A percentile compares a stretch with the other conserved stretches of the same genome.
Evolutionary conservation across 768 basidiomycete genomes (phyloP).

Genomic region (Cytidiella melzeri): DNA sequence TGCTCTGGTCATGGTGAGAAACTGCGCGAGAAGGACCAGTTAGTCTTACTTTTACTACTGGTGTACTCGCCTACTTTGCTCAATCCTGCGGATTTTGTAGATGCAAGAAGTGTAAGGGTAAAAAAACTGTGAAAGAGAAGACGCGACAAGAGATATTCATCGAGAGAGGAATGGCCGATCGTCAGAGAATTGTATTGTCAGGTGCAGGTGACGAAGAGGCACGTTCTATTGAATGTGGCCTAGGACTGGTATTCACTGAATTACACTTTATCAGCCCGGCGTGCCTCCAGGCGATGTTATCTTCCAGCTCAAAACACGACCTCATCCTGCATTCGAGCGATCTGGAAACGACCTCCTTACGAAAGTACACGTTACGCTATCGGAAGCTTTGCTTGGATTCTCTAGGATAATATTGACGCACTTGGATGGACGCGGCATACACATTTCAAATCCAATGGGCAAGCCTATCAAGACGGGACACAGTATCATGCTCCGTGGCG

Average conservation of each 20-base stretch:
- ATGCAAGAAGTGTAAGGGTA: conserved; percentile 95
- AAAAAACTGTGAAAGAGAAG: conserved; percentile 79
- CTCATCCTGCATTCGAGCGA: conserved; percentile 79
- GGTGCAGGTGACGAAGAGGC: conserved; percentile 93
- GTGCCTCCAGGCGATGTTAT: conserved; percentile 87
- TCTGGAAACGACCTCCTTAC: conserved; percentile 78
- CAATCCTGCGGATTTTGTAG: conserved; percentile 32
- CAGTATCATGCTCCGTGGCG: conserved; percentile 68
- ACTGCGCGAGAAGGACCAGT: conserved; percentile 82
- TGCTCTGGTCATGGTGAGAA: conserved; percentile 67
- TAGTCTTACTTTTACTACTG: conserved; percentile 14
- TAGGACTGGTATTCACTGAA: conserved; percentile 6
- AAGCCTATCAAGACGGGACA: conserved; percentile 73
- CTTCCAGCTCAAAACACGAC: conserved; percentile 62
- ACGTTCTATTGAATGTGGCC: conserved; percentile 17
- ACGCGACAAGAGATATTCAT: conserved; percentile 82
- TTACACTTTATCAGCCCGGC: conserved; percentile 65
- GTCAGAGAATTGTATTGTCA: conserved; percentile 79
- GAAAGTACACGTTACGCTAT: conserved; percentile 79
- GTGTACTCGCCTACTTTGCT: conserved; percentile 1
- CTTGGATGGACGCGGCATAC: conserved; percentile 89
- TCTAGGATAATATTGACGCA: conserved; percentile 86
- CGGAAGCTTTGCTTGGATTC: conserved; percentile 94
- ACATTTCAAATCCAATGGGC: conserved; percentile 64
- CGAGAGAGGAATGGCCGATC: conserved; percentile 81